Base-by-base conservation (phyloP, 1,284 basidiomycete genomes). In the Malassezia cuniculi region DNA sequence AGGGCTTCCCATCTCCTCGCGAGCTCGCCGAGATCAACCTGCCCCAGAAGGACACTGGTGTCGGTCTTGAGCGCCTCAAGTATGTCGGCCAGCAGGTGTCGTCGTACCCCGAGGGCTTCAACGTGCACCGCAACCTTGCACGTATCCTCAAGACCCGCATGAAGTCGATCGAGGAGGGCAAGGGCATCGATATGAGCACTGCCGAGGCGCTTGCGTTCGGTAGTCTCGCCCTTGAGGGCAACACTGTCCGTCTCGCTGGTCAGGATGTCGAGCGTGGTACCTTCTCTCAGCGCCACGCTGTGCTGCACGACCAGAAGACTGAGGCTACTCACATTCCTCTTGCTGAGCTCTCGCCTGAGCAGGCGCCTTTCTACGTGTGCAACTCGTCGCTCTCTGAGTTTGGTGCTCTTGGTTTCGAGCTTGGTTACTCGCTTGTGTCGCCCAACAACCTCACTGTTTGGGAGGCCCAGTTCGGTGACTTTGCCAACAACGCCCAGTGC, bases 201-300 rank as follows among this genome's bases (percentile, higher is more conserved):
- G 90, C 89, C 47, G 93, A 99, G 72, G 86, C 93, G 0, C 79
- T 99, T 39, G 93, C 93, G 0, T 86, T 97, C 61, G 93, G 90
- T 48, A 77, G 86, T 11, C 78, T 97, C 36, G 82, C 82, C 21
- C 74, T 90, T 32, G 89, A 97, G 72, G 83, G 85, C 61, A 82
- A 81, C 42, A 86, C 97, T 67, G 83, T 99, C 38, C 84, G 93
- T 59, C 74, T 97, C 2, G 94, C 87, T 1, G 93, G 93, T 31
- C 93, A 99, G 72, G 93, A 97, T 69, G 90, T 97, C 39, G 93
- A 99, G 71, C 82, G 93, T 69, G 93, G 93, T 40, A 99, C 93
- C 6, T 99, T 99, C 76, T 95, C 89, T n/a, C 93, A 97, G 69
- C 83, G 93, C 38, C 93, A 99, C 65, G 86, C 89, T 31, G 81